Percentiles rank a stretch among this genome's conserved stretches.
Conservation (phyloP, 257 asterid species). For the Galeopsis tetrahit region DNA sequence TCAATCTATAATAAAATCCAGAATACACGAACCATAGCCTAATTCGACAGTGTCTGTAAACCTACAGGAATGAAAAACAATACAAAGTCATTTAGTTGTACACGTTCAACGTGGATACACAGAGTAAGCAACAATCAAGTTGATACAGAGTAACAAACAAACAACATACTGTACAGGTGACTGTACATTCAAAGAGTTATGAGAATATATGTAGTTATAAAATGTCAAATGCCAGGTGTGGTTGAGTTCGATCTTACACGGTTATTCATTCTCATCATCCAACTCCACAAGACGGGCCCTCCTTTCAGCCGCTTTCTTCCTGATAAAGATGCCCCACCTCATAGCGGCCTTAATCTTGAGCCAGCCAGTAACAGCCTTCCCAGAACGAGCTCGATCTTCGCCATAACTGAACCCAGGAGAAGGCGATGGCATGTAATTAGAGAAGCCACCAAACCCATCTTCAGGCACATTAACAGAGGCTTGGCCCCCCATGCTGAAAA, state of each 20-base stretch:
- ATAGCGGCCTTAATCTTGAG: constrained; percentile 94
- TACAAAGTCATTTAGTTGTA: constrained; percentile 25
- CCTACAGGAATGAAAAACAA: constrained; percentile 28
- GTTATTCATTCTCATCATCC: constrained; percentile 60
- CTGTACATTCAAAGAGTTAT: constrained; percentile 42
- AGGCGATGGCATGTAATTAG: constrained; percentile 69
- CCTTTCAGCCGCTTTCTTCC: constrained; percentile 96
- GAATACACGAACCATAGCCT: constrained; percentile 4
- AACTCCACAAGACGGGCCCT: constrained; percentile 87
- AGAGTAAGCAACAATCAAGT: constrained; percentile 28
- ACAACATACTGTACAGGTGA: constrained; percentile 47
- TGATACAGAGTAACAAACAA: constrained; percentile 8
- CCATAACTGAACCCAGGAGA: constrained; percentile 63
- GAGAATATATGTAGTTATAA: constrained; percentile 30
- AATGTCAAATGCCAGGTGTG: constrained; percentile 18
- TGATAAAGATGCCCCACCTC: constrained; percentile 98
- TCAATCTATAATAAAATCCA: constrained; percentile 26
- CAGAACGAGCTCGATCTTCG: constrained; percentile 76
- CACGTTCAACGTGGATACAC: constrained; percentile 29
- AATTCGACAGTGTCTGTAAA: constrained; percentile 6
- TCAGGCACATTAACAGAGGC: constrained; percentile 56
- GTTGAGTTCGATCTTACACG: constrained; percentile 16
- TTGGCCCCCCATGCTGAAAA: constrained; percentile 89
- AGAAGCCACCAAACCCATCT: constrained; percentile 57
- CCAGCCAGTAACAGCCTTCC: constrained; percentile 95